A percentile compares a stretch with the other conserved stretches of the same genome.
phyloP scores from a whole-genome alignment of 768 basidiomycete species.

The Tricholoma hemisulphureum region DNA sequence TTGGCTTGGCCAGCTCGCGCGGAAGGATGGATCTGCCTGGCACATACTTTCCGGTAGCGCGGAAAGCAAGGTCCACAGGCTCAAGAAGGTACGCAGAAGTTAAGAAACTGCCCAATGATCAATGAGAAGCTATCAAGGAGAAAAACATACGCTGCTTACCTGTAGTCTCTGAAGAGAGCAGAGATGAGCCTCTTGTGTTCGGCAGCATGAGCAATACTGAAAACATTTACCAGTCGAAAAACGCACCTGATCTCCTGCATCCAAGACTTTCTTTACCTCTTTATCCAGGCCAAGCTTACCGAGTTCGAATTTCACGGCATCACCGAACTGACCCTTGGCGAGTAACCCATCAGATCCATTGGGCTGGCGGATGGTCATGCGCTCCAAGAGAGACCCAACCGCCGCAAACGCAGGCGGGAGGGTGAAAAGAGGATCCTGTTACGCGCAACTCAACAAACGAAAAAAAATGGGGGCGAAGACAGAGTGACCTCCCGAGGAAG shows the following conservation, averaged over 20 bases:
- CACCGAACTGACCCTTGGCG: slow-evolving; percentile 24
- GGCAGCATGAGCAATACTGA: not conserved
- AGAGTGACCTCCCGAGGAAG: not conserved
- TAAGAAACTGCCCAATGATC: slow-evolving; percentile 26
- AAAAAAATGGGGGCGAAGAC: not conserved
- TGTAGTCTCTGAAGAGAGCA: not conserved
- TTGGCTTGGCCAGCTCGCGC: slow-evolving; percentile 23
- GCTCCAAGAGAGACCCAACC: slow-evolving; percentile 26
- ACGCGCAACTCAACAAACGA: not conserved
- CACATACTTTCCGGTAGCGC: slow-evolving; percentile 25
- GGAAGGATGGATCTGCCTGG: slow-evolving; percentile 26
- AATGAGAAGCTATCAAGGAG: not conserved
- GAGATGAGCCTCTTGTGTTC: not conserved
- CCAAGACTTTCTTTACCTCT: slow-evolving; percentile 19
- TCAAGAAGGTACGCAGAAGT: slow-evolving; percentile 32
- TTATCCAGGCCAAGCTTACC: slow-evolving; percentile 18
- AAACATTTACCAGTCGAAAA: not conserved
- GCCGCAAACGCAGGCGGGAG: slow-evolving; percentile 25
- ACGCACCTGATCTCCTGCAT: slow-evolving; percentile 14
- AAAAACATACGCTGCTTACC: not conserved
- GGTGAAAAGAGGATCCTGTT: slow-evolving; percentile 22
- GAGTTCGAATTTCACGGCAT: slow-evolving; percentile 25
- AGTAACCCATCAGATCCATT: slow-evolving; percentile 30
- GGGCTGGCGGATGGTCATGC: slow-evolving; percentile 30
- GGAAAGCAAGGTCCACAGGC: slow-evolving; percentile 25